phyloP scores from a whole-genome alignment of 441 rosid genomes.

The Gossypium gossypioides region DNA sequence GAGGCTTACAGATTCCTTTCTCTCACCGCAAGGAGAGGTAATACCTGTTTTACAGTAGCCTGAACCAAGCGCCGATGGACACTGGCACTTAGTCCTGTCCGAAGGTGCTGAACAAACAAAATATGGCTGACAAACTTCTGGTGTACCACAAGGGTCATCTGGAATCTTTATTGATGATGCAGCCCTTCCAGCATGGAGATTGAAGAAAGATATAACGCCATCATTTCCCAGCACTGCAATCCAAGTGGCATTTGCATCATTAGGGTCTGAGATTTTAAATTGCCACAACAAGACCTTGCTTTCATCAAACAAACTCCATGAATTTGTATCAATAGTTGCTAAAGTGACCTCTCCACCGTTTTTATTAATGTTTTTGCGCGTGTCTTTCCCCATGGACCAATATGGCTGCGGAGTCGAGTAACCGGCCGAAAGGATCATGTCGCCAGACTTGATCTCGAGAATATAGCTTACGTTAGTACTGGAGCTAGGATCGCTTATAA shows the following conservation, averaged over 20 bases:
- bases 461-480: conserved; percentile 42
- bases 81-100: conserved; percentile 42
- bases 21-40: conserved; percentile 39
- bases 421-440: conserved; percentile 57
- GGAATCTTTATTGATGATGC: conserved; percentile 49
- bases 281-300: conserved; percentile 45
- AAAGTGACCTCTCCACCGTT: conserved; percentile 31
- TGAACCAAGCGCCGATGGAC: conserved; percentile 45
- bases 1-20: conserved; percentile 34
- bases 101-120: conserved; percentile 33
- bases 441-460: conserved; percentile 48
- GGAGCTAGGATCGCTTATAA: conserved; percentile 35
- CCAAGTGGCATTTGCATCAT: conserved; percentile 53
- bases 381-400: conserved; percentile 61
- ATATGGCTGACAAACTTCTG: conserved; percentile 62
- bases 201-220: conserved; percentile 52
- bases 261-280: conserved; percentile 26
- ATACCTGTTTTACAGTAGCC: conserved; percentile 47
- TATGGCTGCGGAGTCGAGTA: conserved; percentile 61
- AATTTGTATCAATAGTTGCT: conserved; percentile 46
- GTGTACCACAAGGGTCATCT: conserved; percentile 46
- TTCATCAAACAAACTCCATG: conserved; percentile 68
- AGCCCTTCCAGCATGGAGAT: conserved; percentile 28
- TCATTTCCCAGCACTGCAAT: conserved; percentile 50
- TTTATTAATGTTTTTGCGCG: conserved; percentile 33